phyloP scores from a whole-genome alignment of 768 basidiomycete genomes.

The Fomitopsis serialis region DNA sequence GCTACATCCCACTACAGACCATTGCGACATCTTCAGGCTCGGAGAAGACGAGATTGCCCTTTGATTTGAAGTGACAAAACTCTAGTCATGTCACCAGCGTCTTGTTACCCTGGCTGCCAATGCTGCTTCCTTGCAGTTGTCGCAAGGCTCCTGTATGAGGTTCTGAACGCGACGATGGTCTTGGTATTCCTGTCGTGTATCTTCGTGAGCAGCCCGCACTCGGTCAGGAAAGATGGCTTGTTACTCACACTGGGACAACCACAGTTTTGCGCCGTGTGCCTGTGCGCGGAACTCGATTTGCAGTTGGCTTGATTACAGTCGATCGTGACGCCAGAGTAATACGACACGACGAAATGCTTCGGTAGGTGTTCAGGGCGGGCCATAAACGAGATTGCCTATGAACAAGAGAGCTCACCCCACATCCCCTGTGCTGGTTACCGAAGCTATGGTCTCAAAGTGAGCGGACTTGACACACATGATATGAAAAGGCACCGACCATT shows the following conservation, averaged over 20 bases:
- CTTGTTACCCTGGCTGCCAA: conserved; percentile 11
- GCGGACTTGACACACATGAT: too few relatives aligned
- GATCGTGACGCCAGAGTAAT: conserved; percentile 52
- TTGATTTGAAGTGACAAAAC: too few relatives aligned
- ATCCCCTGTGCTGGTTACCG: conserved; percentile 23
- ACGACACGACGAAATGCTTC: conserved; percentile 60
- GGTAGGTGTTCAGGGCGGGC: neutral
- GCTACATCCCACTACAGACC: too few relatives aligned
- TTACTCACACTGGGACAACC: neutral
- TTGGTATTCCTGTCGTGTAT: conserved; percentile 15
- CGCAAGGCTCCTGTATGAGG: conserved; percentile 63
- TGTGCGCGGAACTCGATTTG: conserved; percentile 50
- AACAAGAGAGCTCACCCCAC: conserved; percentile 13
- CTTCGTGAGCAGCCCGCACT: neutral
- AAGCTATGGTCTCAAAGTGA: conserved; percentile 10
- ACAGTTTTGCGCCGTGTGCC: conserved; percentile 57
- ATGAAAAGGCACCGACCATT: conserved; percentile 13
- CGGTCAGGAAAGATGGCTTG: neutral
- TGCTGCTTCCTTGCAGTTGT: conserved; percentile 36
- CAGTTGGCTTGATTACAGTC: conserved; percentile 53
- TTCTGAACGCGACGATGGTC: conserved; percentile 57
- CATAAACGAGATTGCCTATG: neutral
- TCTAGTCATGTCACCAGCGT: conserved; percentile 24
- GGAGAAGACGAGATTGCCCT: too few relatives aligned
- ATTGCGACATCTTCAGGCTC: too few relatives aligned